These are phyloP conservation scores for Brassica carinata DNA, from an alignment of 345 rosid species.

Conservation along the genomic window DNA sequence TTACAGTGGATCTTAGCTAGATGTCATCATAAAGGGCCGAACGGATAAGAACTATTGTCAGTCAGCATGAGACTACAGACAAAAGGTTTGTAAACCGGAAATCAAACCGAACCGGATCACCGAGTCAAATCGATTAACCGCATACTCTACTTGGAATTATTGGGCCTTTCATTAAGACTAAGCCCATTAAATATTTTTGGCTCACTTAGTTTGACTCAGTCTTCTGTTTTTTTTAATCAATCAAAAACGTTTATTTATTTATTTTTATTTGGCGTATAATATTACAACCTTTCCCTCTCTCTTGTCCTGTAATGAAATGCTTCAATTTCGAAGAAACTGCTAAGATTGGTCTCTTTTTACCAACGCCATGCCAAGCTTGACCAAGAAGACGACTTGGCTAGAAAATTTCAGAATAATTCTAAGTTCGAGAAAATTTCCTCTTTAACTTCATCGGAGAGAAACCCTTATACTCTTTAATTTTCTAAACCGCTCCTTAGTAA, in stretches of 20 bases:
- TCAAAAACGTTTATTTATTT: not conserved
- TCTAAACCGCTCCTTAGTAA: slow-evolving; percentile 6
- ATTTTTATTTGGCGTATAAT: not conserved
- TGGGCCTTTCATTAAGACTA: not conserved
- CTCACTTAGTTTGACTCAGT: slow-evolving; percentile 2
- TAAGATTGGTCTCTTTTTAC: slow-evolving; percentile 4
- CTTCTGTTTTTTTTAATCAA: not conserved
- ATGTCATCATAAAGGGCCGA: not conserved
- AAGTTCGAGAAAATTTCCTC: not conserved
- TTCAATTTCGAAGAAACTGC: slow-evolving; percentile 34
- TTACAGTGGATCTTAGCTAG: not conserved
- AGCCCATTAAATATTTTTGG: slow-evolving; percentile 6
- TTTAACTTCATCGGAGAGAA: not conserved
- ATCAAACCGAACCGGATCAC: not conserved
- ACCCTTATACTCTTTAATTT: not conserved
- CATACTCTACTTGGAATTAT: not conserved
- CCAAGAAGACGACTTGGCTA: not conserved
- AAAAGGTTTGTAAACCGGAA: not conserved
- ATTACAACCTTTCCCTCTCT: slow-evolving; percentile 17
- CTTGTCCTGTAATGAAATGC: slow-evolving; percentile 6
- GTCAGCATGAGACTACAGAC: not conserved
- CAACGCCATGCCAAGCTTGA: slow-evolving; percentile 31
- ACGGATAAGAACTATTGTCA: slow-evolving; percentile 12
- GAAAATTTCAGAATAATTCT: not conserved
- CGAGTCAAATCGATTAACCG: slow-evolving; percentile 38